These are phyloP conservation scores for Caloboletus firmus DNA, from an alignment of 1,284 basidiomycete species.

Conservation along the genomic window DNA sequence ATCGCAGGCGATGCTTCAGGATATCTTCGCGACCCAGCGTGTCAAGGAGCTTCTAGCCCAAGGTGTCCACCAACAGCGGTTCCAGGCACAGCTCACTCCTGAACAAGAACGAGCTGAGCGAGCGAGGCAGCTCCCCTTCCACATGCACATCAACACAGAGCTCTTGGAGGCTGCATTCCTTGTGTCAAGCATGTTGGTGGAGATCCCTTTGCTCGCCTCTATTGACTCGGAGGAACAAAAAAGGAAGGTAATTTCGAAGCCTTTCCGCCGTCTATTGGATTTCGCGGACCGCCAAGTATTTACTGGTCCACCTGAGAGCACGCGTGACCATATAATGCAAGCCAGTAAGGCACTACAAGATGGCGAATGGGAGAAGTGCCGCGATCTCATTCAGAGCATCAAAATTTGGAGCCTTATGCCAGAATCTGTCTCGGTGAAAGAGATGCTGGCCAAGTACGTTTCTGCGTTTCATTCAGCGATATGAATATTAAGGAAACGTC, in stretches of 20 bases:
- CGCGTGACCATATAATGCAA: slow-evolving; percentile 99
- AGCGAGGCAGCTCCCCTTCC: slow-evolving; percentile 95
- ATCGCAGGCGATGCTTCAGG: slow-evolving; percentile 88
- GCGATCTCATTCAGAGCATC: slow-evolving; percentile 91
- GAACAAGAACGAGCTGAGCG: slow-evolving; percentile 98
- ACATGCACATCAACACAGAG: slow-evolving; percentile 99
- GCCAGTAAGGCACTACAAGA: slow-evolving; percentile 95
- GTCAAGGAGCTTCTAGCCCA: slow-evolving; percentile 98
- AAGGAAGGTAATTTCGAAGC: slow-evolving; percentile 89
- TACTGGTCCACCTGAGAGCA: slow-evolving; percentile 98
- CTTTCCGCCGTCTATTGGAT: slow-evolving; percentile 93
- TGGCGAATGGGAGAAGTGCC: slow-evolving; percentile 96
- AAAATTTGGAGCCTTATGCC: slow-evolving; percentile 99
- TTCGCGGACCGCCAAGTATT: slow-evolving; percentile 98
- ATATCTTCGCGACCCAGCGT: slow-evolving; percentile 94
- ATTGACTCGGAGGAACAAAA: slow-evolving; percentile 93
- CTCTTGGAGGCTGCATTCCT: slow-evolving; percentile 96
- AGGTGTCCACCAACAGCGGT: slow-evolving; percentile 92
- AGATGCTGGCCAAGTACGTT: slow-evolving; percentile 88
- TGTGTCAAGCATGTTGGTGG: slow-evolving; percentile 97
- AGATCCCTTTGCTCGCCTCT: slow-evolving; percentile 93
- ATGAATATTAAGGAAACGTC: slow-evolving; percentile 1
- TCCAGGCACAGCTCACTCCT: slow-evolving; percentile 75
- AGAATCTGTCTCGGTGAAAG: slow-evolving; percentile 83
- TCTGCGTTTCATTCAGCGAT: background rate